Evolutionary conservation across 169 alveolate genomes (phyloP), one percentile per base, ranked within the genome.

Genomic region (Neospora caninum): DNA sequence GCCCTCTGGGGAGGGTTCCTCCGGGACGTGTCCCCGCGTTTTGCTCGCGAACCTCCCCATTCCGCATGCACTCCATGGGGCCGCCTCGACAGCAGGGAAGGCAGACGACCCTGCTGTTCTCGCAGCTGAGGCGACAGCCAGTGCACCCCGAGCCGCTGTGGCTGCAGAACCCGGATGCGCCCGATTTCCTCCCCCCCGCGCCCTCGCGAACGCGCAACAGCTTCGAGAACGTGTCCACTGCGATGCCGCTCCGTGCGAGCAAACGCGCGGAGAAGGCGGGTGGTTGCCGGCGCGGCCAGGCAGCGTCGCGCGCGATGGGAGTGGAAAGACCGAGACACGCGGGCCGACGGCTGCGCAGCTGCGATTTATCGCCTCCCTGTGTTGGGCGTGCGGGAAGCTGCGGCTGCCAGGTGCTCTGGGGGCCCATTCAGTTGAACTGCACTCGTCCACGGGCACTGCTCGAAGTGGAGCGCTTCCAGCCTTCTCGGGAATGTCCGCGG

Each of bases 341-440:
- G 86, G 10, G 42, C 86, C 86, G 43, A 78, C 86, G 64, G 54
- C 53, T 9, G n/a, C 89, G 38, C 89, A 82, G 89, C 89, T 82
- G 2, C 89, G 89, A 9, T 82, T 82, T 36, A 29, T 82, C 58
- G 53, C 89, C 25, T 38, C 89, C 38, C 38, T 82, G 2, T 82
- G 69, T 42, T 82, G 89, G 89, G 89, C 89, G 2, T 39, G n/a
- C 67, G 89, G 69, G 89, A 82, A 82, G 67, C 89, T 82, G 1
- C 53, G 67, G 89, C 89, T 82, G 34, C 39, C 45, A 34, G 38
- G n/a, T 69, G 82, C 82, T 49, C 13, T 49, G 58, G 22, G 58
- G 58, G 58, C 4, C 22, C 4, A 13, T 49, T 13, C 58, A 4
- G 58, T 13, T 49, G 58, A 49, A 49, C 58, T 49, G 58, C 58